Conservation (phyloP, 2,329 filamentous ascomycete genomes). For the Leptoxyphium fumago region DNA sequence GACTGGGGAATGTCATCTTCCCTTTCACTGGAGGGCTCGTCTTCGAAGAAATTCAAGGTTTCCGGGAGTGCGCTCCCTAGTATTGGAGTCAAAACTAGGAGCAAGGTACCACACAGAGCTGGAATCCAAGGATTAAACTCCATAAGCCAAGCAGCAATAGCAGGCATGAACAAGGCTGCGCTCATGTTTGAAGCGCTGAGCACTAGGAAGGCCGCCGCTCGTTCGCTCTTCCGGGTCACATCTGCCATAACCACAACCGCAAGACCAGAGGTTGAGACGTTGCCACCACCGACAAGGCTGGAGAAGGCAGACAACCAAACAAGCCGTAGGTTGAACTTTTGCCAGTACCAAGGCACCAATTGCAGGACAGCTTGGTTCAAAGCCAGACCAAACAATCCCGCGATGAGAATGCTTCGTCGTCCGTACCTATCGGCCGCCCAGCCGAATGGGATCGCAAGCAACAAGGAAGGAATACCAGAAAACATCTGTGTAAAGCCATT, state of each 20-base stretch:
- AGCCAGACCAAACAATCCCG: constrained; percentile 14
- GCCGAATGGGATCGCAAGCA: constrained; percentile 21
- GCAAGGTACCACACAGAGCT: constrained; percentile 11
- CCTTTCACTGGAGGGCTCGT: neutral
- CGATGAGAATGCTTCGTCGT: constrained; percentile 18
- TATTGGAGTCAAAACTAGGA: constrained; percentile 6
- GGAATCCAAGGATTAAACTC: constrained; percentile 20
- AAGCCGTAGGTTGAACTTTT: constrained; percentile 17
- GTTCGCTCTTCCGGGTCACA: constrained; percentile 13
- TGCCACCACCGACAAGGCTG: constrained; percentile 16
- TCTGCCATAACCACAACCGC: constrained; percentile 19
- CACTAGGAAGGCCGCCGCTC: constrained; percentile 18
- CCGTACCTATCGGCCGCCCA: constrained; percentile 22
- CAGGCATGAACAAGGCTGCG: constrained; percentile 17
- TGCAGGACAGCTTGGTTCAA: constrained; percentile 14
- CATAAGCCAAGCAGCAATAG: constrained; percentile 21
- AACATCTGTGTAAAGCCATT: constrained; percentile 33
- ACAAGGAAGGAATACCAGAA: constrained; percentile 28
- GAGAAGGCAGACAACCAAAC: constrained; percentile 18
- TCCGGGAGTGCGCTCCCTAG: constrained; percentile 17
- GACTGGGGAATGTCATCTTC: neutral
- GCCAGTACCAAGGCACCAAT: constrained; percentile 22
- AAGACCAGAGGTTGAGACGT: constrained; percentile 12
- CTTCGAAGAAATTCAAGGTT: constrained; percentile 15
- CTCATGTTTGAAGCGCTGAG: constrained; percentile 15